Base-by-base conservation (phyloP, 176 grass and related monocot species). In the Oryza rufipogon region DNA sequence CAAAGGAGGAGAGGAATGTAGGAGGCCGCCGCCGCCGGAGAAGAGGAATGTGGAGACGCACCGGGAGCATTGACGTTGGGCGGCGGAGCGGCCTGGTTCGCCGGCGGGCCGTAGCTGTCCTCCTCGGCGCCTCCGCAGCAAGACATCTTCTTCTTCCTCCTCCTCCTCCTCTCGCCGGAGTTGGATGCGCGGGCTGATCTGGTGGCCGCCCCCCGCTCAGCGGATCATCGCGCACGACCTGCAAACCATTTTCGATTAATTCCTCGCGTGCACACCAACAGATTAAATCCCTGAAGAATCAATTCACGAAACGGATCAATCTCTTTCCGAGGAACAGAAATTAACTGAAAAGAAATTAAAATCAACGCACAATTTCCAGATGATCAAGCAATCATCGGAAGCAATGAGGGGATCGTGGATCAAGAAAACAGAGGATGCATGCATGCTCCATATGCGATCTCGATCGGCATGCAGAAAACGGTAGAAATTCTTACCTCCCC, bases 81-180 rank as follows among this genome's bases (percentile, higher is more conserved):
- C 4, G 91, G 93, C 16, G 93, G 92, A 19, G 33, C 83, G 9
- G 83, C 82, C 82, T 98, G 96, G 86, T 88, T 87, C n/a, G 89
- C 89, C 71, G 89, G 96, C 63, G 91, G 96, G 47, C 91, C 93
- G 65, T 88, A 93, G 83, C 79, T 91, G 66, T 95, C 96, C 87
- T 98, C 93, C 89, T 98, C 91, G 26, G 78, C 89, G 71, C 87
- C 84, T 30, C 93, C 93, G 69, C 93, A 95, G 85, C 96, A 98
- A 87, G 94, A 88, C 96, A 98, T 95, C 47, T 65, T 78, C 47
- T 65, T 78, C 19, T 75, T 78, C 54, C 63, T 80, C 26, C 26
- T 26, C 25, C 25, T 26, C 26, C 26, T 26, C 54, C 69, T 84
- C 69, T 84, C 41, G 73, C 76, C 76, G 70, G 80, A 80, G 20